Evolutionary conservation across 345 rosid species (phyloP).

Genomic region (Eucalyptus marginata): DNA sequence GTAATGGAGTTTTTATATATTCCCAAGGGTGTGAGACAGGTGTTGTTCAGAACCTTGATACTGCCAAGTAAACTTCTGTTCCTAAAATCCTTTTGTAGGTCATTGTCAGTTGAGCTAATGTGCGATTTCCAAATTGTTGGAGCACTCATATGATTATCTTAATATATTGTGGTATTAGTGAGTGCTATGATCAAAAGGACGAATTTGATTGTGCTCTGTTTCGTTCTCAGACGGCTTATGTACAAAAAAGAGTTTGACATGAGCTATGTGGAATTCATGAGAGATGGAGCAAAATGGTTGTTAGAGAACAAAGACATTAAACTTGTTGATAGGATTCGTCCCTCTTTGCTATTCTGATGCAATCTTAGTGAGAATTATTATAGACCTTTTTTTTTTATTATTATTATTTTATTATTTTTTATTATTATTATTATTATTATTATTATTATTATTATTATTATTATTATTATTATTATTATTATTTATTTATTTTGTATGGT

Average conservation of each 20-base stretch:
- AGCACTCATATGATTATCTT: not conserved
- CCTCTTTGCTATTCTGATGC: not conserved
- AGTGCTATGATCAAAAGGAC: not conserved
- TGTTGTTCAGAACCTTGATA: not conserved
- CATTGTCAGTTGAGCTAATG: too few relatives aligned
- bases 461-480: too few relatives aligned
- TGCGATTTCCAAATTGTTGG: too few relatives aligned
- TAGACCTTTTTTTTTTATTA: too few relatives aligned
- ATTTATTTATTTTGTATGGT: not conserved
- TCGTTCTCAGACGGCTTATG: slow-evolving; percentile 50
- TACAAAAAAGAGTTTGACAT: slow-evolving; percentile 49
- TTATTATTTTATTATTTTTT: too few relatives aligned
- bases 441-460: too few relatives aligned
- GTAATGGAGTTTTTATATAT: not conserved
- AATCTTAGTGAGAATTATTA: too few relatives aligned
- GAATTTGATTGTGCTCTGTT: not conserved
- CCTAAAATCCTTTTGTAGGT: not conserved
- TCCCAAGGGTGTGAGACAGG: not conserved
- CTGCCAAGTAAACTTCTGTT: not conserved
- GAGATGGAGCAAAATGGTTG: slow-evolving; percentile 81
- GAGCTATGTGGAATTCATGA: slow-evolving; percentile 69
- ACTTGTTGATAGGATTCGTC: slow-evolving; percentile 39
- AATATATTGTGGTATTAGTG: too few relatives aligned
- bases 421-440: too few relatives aligned
- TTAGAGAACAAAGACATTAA: slow-evolving; percentile 74